Conservation (phyloP, 768 basidiomycete species). For the Naganishia vishniacii region DNA sequence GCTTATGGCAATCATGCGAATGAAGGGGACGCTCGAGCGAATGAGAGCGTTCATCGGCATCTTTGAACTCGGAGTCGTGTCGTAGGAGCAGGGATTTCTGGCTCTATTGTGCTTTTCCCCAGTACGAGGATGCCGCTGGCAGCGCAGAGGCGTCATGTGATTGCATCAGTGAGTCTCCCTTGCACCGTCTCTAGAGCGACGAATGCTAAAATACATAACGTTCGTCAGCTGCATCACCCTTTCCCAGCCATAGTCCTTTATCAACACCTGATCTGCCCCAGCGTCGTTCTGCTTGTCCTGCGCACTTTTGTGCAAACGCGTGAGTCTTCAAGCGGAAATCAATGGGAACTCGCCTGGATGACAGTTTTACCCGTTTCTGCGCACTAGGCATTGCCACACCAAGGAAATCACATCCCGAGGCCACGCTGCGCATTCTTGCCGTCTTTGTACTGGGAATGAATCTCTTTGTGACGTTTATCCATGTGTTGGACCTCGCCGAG, state of each 20-base stretch:
- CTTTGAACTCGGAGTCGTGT: too few relatives aligned
- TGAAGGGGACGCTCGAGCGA: too few relatives aligned
- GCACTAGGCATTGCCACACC: slow-evolving; percentile 12
- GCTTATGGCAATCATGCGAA: too few relatives aligned
- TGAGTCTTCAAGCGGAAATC: background rate
- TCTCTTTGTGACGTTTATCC: background rate
- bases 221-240: slow-evolving; percentile 5
- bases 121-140: slow-evolving; percentile 1
- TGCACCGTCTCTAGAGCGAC: background rate
- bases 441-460: slow-evolving; percentile 4
- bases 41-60: too few relatives aligned
- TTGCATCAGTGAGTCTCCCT: slow-evolving; percentile 13
- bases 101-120: too few relatives aligned
- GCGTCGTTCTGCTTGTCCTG: slow-evolving; percentile 1
- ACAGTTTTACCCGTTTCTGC: background rate
- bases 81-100: too few relatives aligned
- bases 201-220: background rate
- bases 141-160: slow-evolving; percentile 21
- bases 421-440: slow-evolving; percentile 8
- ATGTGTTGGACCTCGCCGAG: slow-evolving; percentile 14
- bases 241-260: slow-evolving; percentile 18
- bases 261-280: slow-evolving; percentile 19
- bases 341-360: background rate
- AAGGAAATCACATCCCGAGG: slow-evolving; percentile 14
- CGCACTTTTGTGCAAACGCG: slow-evolving; percentile 19